phyloP scores from a whole-genome alignment of 768 basidiomycete genomes.

The Paxillus ammoniavirescens region DNA sequence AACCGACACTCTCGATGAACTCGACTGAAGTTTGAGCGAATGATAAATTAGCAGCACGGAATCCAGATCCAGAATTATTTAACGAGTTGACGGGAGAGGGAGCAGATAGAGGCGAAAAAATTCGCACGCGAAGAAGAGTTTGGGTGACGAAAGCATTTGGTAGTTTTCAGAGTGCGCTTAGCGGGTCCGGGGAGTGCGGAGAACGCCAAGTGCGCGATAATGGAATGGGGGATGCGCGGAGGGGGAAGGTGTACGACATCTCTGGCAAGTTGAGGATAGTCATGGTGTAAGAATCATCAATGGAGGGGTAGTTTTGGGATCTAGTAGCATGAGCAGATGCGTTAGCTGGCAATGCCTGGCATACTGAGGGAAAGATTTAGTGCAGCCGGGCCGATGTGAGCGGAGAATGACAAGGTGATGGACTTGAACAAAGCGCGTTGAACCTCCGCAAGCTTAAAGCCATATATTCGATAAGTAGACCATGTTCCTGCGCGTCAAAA shows the following conservation, averaged over 20 bases:
- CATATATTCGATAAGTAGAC: constrained; percentile 21
- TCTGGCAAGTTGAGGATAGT: no score
- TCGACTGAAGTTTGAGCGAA: background rate
- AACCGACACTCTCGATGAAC: constrained; percentile 6
- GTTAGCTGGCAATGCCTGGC: background rate
- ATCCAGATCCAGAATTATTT: background rate
- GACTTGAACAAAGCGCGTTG: constrained; percentile 17
- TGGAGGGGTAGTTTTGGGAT: background rate
- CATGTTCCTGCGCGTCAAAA: constrained; percentile 15
- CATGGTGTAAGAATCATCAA: no score
- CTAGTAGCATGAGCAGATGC: background rate
- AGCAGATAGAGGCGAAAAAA: background rate
- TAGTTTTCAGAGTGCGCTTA: background rate
- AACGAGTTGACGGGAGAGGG: background rate
- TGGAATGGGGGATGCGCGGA: background rate
- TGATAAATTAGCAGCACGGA: background rate
- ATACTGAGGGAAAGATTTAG: constrained; percentile 17
- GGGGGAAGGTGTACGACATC: background rate
- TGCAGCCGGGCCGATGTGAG: constrained; percentile 24
- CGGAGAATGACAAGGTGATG: constrained; percentile 30
- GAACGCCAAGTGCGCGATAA: background rate
- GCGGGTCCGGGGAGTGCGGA: constrained; percentile 7
- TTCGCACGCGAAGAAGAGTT: background rate
- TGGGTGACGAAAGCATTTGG: background rate
- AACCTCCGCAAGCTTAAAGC: constrained; percentile 1